phyloP scores from a whole-genome alignment of 192 early-diverging fungal species.

The Irineochytrium annulatum region DNA sequence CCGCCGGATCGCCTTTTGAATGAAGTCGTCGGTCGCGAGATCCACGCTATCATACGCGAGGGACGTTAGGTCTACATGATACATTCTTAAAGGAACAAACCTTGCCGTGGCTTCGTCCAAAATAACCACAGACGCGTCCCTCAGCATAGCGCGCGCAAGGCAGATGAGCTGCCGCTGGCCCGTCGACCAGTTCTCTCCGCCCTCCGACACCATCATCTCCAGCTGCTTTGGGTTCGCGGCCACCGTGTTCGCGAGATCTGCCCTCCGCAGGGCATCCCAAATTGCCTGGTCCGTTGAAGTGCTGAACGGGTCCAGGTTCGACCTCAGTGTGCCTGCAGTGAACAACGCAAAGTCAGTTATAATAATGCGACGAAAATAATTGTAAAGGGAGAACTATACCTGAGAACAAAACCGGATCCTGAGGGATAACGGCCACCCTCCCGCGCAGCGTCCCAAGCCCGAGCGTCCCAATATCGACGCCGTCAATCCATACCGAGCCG shows the following conservation, averaged over 20 bases:
- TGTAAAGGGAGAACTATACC: conserved; percentile 3
- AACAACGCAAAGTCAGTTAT: conserved; percentile 36
- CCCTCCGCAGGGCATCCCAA: conserved; percentile 63
- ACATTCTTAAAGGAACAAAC: background rate
- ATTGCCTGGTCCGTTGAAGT: conserved; percentile 60
- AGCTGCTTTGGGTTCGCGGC: conserved; percentile 44
- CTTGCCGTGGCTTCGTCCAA: conserved; percentile 55
- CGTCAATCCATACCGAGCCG: conserved; percentile 36
- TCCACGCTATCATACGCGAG: conserved; percentile 39
- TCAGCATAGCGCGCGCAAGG: conserved; percentile 62
- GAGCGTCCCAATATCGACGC: conserved; percentile 26
- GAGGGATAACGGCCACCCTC: conserved; percentile 37
- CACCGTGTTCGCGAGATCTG: conserved; percentile 64
- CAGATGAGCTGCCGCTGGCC: conserved; percentile 78
- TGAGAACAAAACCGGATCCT: conserved; percentile 42
- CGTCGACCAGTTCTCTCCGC: conserved; percentile 67
- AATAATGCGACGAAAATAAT: conserved; percentile 67
- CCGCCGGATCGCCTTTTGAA: conserved; percentile 50
- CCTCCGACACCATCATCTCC: conserved; percentile 66
- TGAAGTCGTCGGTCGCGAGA: conserved; percentile 26
- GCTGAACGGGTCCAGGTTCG: conserved; percentile 71
- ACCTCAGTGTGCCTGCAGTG: conserved; percentile 37
- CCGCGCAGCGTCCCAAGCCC: conserved; percentile 30
- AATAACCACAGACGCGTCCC: conserved; percentile 49
- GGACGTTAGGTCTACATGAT: too few species aligned